Percentiles rank a stretch among this genome's conserved stretches.
Evolutionary conservation across 192 early-diverging fungal genomes (phyloP).

Genomic region (Phlyctochytrium bullatum): DNA sequence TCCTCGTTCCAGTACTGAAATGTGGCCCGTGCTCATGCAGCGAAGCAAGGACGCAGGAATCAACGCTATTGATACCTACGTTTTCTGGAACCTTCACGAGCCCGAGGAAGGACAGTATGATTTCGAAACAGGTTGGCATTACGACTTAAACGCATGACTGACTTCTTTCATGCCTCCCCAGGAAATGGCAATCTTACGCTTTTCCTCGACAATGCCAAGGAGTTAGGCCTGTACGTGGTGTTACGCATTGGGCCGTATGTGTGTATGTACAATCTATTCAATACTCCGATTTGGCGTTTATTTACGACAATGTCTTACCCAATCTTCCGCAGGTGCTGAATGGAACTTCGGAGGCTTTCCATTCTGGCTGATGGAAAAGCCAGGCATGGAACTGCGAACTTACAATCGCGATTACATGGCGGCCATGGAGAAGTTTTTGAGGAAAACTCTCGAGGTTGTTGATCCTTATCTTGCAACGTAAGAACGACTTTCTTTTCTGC

Average conservation of each 20-base stretch:
- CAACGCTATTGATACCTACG: constrained; percentile 64
- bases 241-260: constrained; percentile 64
- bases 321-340: no score
- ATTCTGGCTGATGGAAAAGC: constrained; percentile 50
- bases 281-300: no score
- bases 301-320: no score
- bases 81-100: constrained; percentile 70
- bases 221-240: constrained; percentile 51
- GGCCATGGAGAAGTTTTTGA: constrained; percentile 40
- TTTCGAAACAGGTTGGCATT: constrained; percentile 47
- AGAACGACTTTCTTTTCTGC: no score
- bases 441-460: constrained; percentile 41
- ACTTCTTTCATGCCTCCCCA: no score
- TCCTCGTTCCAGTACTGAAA: constrained; percentile 50
- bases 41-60: constrained; percentile 50
- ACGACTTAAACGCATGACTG: no score
- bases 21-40: constrained; percentile 56
- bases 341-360: constrained; percentile 64
- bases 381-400: constrained; percentile 50
- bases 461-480: constrained; percentile 23
- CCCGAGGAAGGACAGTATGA: constrained; percentile 47
- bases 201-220: constrained; percentile 45
- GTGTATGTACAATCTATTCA: no score
- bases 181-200: constrained; percentile 48
- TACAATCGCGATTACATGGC: constrained; percentile 44